phyloP scores from a whole-genome alignment of 257 asterid genomes.

The Gardenia jasminoides region DNA sequence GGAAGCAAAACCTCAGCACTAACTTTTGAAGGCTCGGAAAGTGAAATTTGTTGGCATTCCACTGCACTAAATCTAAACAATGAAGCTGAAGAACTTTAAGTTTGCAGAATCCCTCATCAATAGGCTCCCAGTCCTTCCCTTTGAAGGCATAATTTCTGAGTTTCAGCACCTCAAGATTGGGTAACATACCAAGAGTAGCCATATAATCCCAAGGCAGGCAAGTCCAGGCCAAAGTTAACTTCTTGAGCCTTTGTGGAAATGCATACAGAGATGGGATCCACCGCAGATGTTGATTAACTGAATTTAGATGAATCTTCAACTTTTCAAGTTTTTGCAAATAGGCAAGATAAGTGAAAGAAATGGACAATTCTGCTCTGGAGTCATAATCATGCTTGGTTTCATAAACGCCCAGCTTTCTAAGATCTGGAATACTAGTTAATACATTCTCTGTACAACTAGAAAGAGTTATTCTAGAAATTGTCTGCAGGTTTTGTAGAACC shows the following conservation, averaged over 20 bases:
- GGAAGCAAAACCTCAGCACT: neutral
- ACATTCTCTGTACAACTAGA: too few species aligned
- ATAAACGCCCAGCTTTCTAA: too few species aligned
- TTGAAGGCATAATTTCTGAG: constrained; percentile 6
- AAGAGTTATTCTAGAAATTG: too few species aligned
- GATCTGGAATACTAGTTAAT: too few species aligned
- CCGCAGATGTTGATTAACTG: too few species aligned
- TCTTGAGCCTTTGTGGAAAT: neutral
- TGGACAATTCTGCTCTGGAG: too few species aligned
- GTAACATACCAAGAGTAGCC: neutral
- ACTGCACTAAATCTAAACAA: constrained; percentile 1
- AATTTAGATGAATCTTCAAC: too few species aligned
- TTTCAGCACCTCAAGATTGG: constrained; percentile 11
- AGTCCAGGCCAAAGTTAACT: neutral
- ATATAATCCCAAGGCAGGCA: neutral
- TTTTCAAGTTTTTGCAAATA: too few species aligned
- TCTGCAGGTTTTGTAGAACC: too few species aligned
- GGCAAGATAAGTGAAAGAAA: too few species aligned
- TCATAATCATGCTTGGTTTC: too few species aligned
- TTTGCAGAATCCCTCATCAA: neutral
- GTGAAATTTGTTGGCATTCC: neutral
- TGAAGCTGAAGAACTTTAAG: constrained; percentile 3
- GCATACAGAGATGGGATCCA: too few species aligned
- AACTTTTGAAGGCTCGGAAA: neutral
- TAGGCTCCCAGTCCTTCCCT: neutral